Evolutionary conservation across 2,329 filamentous ascomycete genomes (phyloP).

Genomic region (Diaporthe caulivora): DNA sequence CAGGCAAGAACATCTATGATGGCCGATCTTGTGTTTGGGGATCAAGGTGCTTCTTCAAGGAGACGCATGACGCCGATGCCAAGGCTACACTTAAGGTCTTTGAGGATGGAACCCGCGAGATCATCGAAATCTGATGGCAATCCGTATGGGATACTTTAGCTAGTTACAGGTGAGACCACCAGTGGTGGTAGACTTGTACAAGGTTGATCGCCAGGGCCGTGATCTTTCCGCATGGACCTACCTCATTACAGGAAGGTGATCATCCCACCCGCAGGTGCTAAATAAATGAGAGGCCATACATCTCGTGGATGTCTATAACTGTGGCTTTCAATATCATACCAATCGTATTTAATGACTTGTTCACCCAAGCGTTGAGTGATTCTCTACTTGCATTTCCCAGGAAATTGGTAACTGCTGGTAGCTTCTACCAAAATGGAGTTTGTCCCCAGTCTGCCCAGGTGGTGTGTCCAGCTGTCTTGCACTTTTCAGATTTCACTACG

Average conservation of each 20-base stretch:
- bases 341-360: neutral
- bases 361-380: neutral
- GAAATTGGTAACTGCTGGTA: neutral
- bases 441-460: too few species aligned
- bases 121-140: neutral
- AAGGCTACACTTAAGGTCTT: conserved; percentile 32
- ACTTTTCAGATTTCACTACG: neutral
- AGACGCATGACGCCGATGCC: conserved; percentile 33
- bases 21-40: conserved; percentile 30
- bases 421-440: too few species aligned
- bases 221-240: neutral
- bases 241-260: neutral
- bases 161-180: neutral
- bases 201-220: neutral
- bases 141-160: neutral
- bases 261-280: neutral
- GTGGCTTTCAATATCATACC: neutral
- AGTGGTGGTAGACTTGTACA: neutral
- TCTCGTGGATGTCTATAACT: neutral
- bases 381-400: neutral
- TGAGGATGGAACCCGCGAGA: conserved; percentile 36
- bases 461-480: neutral
- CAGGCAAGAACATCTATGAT: conserved; percentile 37
- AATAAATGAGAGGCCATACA: neutral
- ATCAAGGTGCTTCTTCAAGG: conserved; percentile 36